Base-by-base conservation (phyloP, 345 rosid species). In the Bruguiera sexangula region DNA sequence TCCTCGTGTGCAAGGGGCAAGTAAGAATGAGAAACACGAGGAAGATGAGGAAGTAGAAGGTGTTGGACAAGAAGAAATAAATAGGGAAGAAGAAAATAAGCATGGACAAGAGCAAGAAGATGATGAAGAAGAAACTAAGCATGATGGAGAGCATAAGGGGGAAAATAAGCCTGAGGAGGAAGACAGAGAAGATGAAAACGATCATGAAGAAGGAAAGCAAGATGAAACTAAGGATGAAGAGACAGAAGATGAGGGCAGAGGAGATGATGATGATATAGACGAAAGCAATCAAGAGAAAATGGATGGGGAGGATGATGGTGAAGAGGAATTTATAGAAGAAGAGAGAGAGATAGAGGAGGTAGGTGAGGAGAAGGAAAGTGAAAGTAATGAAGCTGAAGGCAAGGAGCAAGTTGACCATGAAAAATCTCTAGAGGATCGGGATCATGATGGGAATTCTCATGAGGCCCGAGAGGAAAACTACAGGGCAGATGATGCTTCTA, bases 401-500 rank as follows among this genome's bases (percentile, higher is more conserved):
- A 79, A 79, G 62, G 87, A 70, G 22, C 66, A 69, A 71, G 73
- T 65, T 29, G 81, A 73, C 68, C 62, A 62, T 72, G 86, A 77
- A 63, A 73, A 75, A 76, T 65, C 56, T 22, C 20, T 22, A 2
- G 78, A 85, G 70, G 85, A 76, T 74, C 72, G 68, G 63, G 82
- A 82, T 62, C 80, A 66, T 22, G 82, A 82, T 53, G 87, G 69
- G 51, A 67, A 71, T 19, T 56, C 81, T 67, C 89, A 87, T 26
- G 96, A 84, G 82, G 98, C 98, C 18, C 85, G 96, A 19, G 96
- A 93, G 78, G 93, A 84, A 78, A 81, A 84, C 68, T 93, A 93
- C 73, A 89, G 78, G 80, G 96, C 83, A 13, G 99, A 95, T 73
- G 99, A 95, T 81, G 99, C 97, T 74, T 95, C 97, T 34, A 95